A percentile compares a stretch with the other conserved stretches of the same genome.
Conservation (phyloP, 2,329 filamentous ascomycete species). For the Fusarium pininemorale region DNA sequence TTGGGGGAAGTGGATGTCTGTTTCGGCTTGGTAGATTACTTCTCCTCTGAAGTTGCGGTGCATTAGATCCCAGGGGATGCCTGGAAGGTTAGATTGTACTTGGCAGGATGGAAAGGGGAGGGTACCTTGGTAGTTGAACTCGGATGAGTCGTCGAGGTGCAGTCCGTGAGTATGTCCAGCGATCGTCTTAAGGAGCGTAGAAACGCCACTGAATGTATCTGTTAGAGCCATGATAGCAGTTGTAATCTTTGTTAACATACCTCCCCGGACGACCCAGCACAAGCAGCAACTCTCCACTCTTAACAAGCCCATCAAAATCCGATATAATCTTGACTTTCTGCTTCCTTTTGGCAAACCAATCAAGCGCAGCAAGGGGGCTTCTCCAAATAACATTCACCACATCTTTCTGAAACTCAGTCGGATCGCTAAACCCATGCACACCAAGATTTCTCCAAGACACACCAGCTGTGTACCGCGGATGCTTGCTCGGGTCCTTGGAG, state of each 20-base stretch:
- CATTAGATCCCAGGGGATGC: conserved; percentile 34
- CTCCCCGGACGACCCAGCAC: conserved; percentile 67
- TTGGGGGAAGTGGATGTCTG: conserved; percentile 80
- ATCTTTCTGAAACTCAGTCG: conserved; percentile 74
- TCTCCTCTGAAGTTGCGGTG: conserved; percentile 66
- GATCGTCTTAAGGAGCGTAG: conserved; percentile 82
- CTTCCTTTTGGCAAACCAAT: conserved; percentile 60
- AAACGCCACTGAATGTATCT: conserved; percentile 51
- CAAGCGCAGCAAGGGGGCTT: conserved; percentile 52
- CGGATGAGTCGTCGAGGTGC: conserved; percentile 70
- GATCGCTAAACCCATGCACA: conserved; percentile 70
- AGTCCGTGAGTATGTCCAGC: conserved; percentile 83
- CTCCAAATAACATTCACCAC: conserved; percentile 66
- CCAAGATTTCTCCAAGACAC: conserved; percentile 71
- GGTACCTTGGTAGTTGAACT: conserved; percentile 80
- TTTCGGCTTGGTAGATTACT: conserved; percentile 84
- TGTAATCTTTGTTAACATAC: not conserved
- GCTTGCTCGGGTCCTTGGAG: conserved; percentile 24
- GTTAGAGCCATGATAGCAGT: not conserved
- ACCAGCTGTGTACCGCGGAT: conserved; percentile 48
- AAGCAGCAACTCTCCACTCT: conserved; percentile 75
- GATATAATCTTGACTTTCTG: conserved; percentile 71
- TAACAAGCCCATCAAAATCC: conserved; percentile 71
- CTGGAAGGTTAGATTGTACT: not conserved
- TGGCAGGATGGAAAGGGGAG: rapidly evolving